phyloP scores from a whole-genome alignment of 352 stramenopile species.

The Phytophthora podocarpi region DNA sequence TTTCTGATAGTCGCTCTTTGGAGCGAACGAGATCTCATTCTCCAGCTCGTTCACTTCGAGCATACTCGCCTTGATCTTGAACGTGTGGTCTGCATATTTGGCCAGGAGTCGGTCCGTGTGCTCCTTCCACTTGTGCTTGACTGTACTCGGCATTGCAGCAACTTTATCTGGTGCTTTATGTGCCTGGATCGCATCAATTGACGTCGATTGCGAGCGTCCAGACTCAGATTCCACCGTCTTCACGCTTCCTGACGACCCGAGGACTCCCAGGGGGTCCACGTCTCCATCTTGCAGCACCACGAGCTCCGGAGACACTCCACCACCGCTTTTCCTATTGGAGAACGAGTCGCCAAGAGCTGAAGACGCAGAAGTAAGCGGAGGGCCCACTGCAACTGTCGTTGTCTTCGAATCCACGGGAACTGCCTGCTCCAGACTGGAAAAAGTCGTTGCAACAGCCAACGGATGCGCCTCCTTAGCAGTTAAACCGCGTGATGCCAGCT shows the following conservation, averaged over 20 bases:
- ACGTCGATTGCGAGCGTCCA: background rate
- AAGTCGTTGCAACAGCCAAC: constrained; percentile 28
- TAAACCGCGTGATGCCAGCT: constrained; percentile 30
- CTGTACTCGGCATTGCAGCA: constrained; percentile 24
- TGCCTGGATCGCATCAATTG: constrained; percentile 2
- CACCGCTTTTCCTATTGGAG: background rate
- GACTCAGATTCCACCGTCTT: background rate
- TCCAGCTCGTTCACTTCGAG: constrained; percentile 76
- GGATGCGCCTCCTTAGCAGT: constrained; percentile 50
- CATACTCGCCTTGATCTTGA: constrained; percentile 84
- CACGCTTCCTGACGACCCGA: constrained; percentile 21
- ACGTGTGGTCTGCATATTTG: constrained; percentile 68
- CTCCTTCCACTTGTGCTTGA: constrained; percentile 67
- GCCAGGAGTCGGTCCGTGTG: constrained; percentile 73
- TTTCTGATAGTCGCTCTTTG: constrained; percentile 45
- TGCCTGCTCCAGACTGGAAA: background rate
- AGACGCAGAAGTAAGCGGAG: background rate
- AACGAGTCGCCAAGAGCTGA: constrained; percentile 6
- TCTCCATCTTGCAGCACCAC: constrained; percentile 72
- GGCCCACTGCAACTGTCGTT: background rate
- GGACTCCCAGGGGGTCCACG: constrained; percentile 64
- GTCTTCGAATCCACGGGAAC: background rate
- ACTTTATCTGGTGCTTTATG: background rate
- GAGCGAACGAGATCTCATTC: constrained; percentile 51
- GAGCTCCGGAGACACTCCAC: constrained; percentile 37